phyloP scores from a whole-genome alignment of 768 basidiomycete species.

The Leccinum pellstonianum region DNA sequence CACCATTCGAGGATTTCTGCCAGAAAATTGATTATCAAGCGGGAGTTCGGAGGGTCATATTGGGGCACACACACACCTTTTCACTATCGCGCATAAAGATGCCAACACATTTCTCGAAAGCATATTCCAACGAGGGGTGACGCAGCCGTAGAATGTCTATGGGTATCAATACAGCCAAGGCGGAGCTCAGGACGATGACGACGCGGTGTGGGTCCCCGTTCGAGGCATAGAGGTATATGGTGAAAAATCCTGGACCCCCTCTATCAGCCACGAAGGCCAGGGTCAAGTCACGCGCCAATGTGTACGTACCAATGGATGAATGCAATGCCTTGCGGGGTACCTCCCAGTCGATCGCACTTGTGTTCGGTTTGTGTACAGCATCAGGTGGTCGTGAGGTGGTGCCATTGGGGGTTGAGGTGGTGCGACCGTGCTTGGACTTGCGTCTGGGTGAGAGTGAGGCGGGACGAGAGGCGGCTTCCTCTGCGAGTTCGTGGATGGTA shows the following conservation, averaged over 20 bases:
- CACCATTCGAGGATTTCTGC: conserved; percentile 72
- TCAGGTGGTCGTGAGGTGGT: conserved; percentile 3
- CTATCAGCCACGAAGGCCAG: conserved; percentile 4
- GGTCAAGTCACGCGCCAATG: conserved; percentile 2
- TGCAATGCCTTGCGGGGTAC: conserved; percentile 87
- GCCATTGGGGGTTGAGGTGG: conserved; percentile 10
- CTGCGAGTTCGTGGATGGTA: conserved; percentile 26
- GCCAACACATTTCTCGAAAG: conserved; percentile 72
- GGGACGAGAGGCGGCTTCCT: conserved; percentile 18
- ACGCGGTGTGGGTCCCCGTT: conserved; percentile 51
- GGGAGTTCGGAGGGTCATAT: not conserved
- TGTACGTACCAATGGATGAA: conserved; percentile 79
- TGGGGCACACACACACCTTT: conserved; percentile 43
- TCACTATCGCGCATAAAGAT: conserved; percentile 91
- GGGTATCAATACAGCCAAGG: conserved; percentile 67
- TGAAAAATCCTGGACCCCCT: conserved; percentile 54
- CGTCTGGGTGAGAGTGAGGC: conserved; percentile 18
- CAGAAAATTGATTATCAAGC: not conserved
- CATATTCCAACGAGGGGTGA: conserved; percentile 57
- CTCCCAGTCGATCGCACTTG: conserved; percentile 68
- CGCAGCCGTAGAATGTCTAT: conserved; percentile 74
- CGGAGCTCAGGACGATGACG: conserved; percentile 59
- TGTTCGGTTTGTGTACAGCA: conserved; percentile 13
- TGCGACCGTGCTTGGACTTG: conserved; percentile 15
- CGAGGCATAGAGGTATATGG: conserved; percentile 54